Conservation (phyloP, 106 monocot genomes). For the Agapanthus africanus region DNA sequence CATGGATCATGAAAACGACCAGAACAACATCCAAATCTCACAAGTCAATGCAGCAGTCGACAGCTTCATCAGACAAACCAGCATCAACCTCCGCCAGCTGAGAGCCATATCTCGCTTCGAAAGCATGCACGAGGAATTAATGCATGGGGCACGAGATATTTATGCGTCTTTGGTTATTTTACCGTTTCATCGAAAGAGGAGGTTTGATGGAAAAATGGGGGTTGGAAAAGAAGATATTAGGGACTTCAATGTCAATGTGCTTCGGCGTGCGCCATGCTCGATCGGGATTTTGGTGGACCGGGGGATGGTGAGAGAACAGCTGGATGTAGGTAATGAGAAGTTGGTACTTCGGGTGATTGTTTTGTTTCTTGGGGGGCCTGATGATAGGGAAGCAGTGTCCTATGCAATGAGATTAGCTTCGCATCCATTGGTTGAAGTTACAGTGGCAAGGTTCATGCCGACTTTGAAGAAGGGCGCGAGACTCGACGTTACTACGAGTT, state of each 20-base stretch:
- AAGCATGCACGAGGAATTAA: constrained; percentile 13
- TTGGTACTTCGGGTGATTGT: background rate
- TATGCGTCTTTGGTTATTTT: constrained; percentile 2
- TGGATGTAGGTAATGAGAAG: background rate
- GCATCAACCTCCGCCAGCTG: constrained; percentile 20
- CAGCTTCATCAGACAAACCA: constrained; percentile 25
- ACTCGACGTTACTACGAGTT: too few species aligned
- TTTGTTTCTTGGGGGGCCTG: constrained; percentile 11
- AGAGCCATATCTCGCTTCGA: constrained; percentile 15
- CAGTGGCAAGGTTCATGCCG: constrained; percentile 5
- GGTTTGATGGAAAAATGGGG: constrained; percentile 13
- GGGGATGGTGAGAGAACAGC: background rate
- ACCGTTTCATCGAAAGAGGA: constrained; percentile 8
- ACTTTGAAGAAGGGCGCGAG: background rate
- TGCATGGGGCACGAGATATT: constrained; percentile 5
- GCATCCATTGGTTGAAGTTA: constrained; percentile 8
- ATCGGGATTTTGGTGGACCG: constrained; percentile 14
- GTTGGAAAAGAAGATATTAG: background rate
- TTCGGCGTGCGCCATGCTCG: constrained; percentile 7
- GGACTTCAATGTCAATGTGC: background rate
- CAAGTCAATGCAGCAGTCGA: constrained; percentile 22
- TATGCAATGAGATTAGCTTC: constrained; percentile 8
- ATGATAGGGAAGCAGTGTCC: constrained; percentile 14
- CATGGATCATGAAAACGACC: constrained; percentile 9
- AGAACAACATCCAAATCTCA: constrained; percentile 7